A percentile compares a stretch with the other conserved stretches of the same genome.
Conservation (phyloP, 306 rosid species). For the Inga oerstediana region DNA sequence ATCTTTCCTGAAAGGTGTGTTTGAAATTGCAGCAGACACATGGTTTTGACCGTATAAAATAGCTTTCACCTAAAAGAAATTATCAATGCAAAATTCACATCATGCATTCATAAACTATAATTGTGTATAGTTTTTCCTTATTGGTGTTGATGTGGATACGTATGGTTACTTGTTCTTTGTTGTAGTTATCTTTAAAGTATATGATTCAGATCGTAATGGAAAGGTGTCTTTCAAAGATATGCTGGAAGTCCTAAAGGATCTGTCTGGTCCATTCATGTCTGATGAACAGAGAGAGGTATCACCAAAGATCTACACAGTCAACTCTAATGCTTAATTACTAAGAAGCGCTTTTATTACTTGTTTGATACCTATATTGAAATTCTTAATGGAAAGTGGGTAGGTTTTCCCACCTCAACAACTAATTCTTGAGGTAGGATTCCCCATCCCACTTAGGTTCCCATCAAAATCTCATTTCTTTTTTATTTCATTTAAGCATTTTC, state of each 20-base stretch:
- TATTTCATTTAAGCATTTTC: not conserved
- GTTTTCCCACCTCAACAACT: not conserved
- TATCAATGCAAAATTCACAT: not conserved
- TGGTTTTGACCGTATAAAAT: not conserved
- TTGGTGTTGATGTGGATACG: not conserved
- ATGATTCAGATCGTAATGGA: constrained; percentile 79
- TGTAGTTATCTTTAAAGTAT: constrained; percentile 84
- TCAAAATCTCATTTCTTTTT: not conserved
- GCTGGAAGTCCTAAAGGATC: constrained; percentile 78
- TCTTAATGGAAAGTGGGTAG: not conserved
- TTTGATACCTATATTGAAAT: constrained; percentile 22
- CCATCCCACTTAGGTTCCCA: not conserved
- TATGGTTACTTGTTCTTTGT: constrained; percentile 18
- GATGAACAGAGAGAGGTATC: constrained; percentile 92
- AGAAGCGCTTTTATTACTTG: constrained; percentile 17
- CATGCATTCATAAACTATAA: not conserved
- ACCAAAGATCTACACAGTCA: constrained; percentile 21
- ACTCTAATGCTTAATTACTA: constrained; percentile 19
- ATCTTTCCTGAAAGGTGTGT: not conserved
- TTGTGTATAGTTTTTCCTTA: not conserved
- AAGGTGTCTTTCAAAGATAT: constrained; percentile 88
- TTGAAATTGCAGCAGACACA: not conserved
- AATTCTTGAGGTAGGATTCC: not conserved
- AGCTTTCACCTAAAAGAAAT: not conserved
- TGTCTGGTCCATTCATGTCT: constrained; percentile 88